Evolutionary conservation across 2,329 filamentous ascomycete species (phyloP).

Genomic region (Amauroascus niger): DNA sequence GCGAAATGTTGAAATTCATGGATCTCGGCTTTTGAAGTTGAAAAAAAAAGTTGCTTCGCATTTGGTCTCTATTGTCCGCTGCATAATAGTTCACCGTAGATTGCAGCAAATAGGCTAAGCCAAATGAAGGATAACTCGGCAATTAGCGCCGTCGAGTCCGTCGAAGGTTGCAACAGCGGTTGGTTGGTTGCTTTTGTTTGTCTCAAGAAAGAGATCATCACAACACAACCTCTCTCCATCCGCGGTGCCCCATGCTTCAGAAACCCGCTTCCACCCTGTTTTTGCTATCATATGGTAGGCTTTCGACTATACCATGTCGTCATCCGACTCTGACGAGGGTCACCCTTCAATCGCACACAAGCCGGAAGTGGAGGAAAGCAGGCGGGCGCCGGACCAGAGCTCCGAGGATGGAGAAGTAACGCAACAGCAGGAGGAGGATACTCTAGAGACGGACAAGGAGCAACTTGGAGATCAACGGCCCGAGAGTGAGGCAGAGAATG

Average conservation of each 20-base stretch:
- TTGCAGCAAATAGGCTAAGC: no score
- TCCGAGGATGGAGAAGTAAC: not conserved
- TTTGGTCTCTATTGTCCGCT: not conserved
- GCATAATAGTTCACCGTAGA: not conserved
- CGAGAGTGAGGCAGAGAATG: conserved; percentile 18
- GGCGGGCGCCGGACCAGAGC: not conserved
- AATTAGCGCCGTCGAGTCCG: no score
- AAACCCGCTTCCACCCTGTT: not conserved
- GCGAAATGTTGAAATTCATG: no score
- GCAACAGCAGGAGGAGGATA: not conserved
- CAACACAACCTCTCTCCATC: not conserved
- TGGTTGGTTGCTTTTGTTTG: no score
- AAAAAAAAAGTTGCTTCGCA: no score
- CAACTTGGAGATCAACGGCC: conserved; percentile 9
- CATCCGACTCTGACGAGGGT: conserved; percentile 1
- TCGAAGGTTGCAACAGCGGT: no score
- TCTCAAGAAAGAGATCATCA: no score
- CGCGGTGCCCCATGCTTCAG: not conserved
- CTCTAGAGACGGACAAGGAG: conserved; percentile 9
- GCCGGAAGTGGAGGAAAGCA: not conserved
- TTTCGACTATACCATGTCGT: not conserved
- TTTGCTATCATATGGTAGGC: conserved; percentile 1
- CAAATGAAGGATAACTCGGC: no score
- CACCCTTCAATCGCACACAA: not conserved
- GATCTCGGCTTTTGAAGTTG: no score